These are phyloP conservation scores for Phytophthora pistaciae DNA, from an alignment of 352 stramenopile species.

Conservation along the genomic window DNA sequence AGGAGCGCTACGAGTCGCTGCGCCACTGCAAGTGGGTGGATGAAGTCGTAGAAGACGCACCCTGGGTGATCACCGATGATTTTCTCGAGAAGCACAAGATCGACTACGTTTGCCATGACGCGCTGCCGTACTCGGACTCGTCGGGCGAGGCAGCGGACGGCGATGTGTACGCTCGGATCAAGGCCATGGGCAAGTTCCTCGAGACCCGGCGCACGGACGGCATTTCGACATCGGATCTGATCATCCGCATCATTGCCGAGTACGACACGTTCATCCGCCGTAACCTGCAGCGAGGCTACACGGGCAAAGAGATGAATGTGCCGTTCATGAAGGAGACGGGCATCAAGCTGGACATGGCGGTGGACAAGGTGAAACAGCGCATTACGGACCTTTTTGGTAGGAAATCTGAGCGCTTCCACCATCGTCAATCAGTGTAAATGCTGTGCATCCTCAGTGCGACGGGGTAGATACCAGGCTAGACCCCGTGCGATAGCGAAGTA, in stretches of 20 bases:
- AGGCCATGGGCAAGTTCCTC: constrained; percentile 88
- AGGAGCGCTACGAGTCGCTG: constrained; percentile 88
- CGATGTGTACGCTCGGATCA: constrained; percentile 89
- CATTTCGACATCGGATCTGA: constrained; percentile 92
- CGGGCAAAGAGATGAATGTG: constrained; percentile 93
- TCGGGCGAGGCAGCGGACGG: constrained; percentile 76
- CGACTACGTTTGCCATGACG: constrained; percentile 91
- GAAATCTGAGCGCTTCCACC: constrained; percentile 15
- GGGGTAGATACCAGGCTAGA: background rate
- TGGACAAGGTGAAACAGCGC: constrained; percentile 63
- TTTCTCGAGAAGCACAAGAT: constrained; percentile 89
- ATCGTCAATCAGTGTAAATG: constrained; percentile 33
- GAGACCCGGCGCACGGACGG: constrained; percentile 88
- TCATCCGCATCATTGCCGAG: constrained; percentile 91
- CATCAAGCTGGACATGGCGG: constrained; percentile 89
- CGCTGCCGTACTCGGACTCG: constrained; percentile 84
- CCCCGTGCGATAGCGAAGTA: background rate
- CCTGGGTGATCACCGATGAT: constrained; percentile 86
- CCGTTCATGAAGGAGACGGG: constrained; percentile 85
- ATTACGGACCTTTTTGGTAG: constrained; percentile 33
- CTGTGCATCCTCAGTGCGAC: background rate
- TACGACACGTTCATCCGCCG: constrained; percentile 94
- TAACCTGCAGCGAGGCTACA: constrained; percentile 90
- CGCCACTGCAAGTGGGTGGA: constrained; percentile 91
- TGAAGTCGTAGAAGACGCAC: constrained; percentile 86